Base-by-base conservation (phyloP, 441 rosid species). In the Pelargonium cotyledonis region DNA sequence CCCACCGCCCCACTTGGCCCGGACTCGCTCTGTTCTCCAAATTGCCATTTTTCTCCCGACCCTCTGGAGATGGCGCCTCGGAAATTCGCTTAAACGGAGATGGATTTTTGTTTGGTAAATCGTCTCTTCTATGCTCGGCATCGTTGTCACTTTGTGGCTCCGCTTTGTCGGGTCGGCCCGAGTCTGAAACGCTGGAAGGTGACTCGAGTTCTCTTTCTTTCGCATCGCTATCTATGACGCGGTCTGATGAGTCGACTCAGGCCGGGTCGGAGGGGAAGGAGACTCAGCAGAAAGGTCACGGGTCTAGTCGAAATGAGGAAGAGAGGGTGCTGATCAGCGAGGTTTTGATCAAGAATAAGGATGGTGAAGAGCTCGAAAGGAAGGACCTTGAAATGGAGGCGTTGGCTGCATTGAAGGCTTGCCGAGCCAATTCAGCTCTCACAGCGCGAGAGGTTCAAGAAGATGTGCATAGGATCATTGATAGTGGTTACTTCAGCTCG, bases 361-460 rank as follows among this genome's bases (percentile, higher is more conserved):
- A 91, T 21, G 96, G 97, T 0, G 99, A 91, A 66, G 92, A 89
- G 76, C 86, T 91, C 0, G 99, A 91, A 84, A 89, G 87, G 82
- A 91, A 89, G 80, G 96, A 89, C 68, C 84, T 94, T 16, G 97
- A 90, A 81, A 73, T 70, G 68, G 97, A 94, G 78, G 99, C 94
- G 0, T 69, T 94, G 69, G 80, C 85, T 16, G 96, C 91, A 1
- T 79, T 95, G 69, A 91, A 89, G 71, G 89, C 95, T 19, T 85
- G 89, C 79, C 71, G 94, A 51, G 81, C 97, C 10, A 90, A 91
- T 74, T 95, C 99, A 1, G 97, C 94, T 9, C 82, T 90, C 46
- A 90, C 96, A 0, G 86, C 83, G 3, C 71, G 86, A 1, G 99
- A 95, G 80, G 92, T 95, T 35, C 94, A 95, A 64, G 97, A 95